A percentile compares a stretch with the other conserved stretches of the same genome.
These are phyloP conservation scores for Sarcodon aspratus DNA, from an alignment of 768 basidiomycete species.

Conservation along the genomic window DNA sequence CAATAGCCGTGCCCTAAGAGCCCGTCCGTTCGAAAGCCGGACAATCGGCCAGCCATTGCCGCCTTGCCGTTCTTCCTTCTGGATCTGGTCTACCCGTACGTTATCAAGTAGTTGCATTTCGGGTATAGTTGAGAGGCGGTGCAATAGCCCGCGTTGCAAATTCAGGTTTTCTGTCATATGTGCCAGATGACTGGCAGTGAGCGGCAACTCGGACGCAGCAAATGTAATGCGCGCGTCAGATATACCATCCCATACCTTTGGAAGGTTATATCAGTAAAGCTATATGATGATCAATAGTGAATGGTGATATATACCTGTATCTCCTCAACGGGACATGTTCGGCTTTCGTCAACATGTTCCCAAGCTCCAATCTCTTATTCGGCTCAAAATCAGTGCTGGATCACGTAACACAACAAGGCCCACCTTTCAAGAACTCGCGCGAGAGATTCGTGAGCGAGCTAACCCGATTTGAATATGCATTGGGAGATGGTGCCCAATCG, in stretches of 20 bases:
- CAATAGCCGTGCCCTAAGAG: conserved; percentile 62
- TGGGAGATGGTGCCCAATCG: conserved; percentile 48
- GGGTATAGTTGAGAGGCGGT: conserved; percentile 39
- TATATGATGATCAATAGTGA: conserved; percentile 1
- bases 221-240: conserved; percentile 74
- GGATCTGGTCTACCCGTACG: conserved; percentile 64
- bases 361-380: conserved; percentile 72
- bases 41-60: conserved; percentile 69
- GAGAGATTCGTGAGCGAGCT: conserved; percentile 78
- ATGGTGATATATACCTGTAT: conserved; percentile 62
- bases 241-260: conserved; percentile 85
- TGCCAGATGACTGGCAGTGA: conserved; percentile 46
- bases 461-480: conserved; percentile 70
- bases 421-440: conserved; percentile 55
- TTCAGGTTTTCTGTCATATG: conserved; percentile 89
- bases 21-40: conserved; percentile 54
- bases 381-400: conserved; percentile 3
- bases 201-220: conserved; percentile 36
- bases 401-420: conserved; percentile 2
- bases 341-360: conserved; percentile 53
- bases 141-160: conserved; percentile 75
- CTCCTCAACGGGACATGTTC: conserved; percentile 67
- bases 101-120: conserved; percentile 59
- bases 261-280: background rate
- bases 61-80: conserved; percentile 30